Evolutionary conservation across 2,329 filamentous ascomycete species (phyloP), one percentile per base, ranked within the genome.

Genomic region (Capronia americana): DNA sequence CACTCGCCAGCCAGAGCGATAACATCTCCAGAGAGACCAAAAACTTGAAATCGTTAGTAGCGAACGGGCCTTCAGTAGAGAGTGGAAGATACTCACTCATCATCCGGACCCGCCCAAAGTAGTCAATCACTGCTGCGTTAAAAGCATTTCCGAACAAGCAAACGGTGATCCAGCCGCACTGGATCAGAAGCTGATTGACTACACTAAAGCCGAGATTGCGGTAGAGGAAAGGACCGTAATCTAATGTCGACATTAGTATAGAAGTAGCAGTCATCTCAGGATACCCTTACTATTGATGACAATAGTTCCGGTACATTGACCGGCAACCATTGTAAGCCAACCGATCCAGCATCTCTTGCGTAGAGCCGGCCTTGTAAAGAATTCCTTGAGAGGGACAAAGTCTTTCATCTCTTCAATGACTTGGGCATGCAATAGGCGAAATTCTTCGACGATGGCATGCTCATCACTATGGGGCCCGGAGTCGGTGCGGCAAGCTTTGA

Each of bases 51-150:
- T 1, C 8, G 5, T 30, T 6, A 30, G 28, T 30, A n/a, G 28
- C 28, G 6, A 30, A 8, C 28, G 28, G 28, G 28, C 7, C 28
- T 30, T 1, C 4, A 30, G 28, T 8, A 30, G 28, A 30, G 28
- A 30, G 6, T 8, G 28, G 28, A 30, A 30, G 28, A 6, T 30
- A 30, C 28, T 30, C 28, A 30, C 28, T 7, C 28, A 30, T 30
- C 28, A 30, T 30, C 28, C 28, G 28, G 73, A 78, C 24, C 79
- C 71, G 1, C 75, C 78, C 78, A 50, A 80, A 70, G 24, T 73
- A 70, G 59, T 80, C 78, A 41, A 80, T 73, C 26, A 75, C 76
- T 46, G 77, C 70, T 46, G 72, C 71, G 60, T 73, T 73, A 59
- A 77, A 71, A n/a, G 44, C 24, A 38, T 69, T 69, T 12, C 64